Base-by-base conservation (phyloP, 176 grass and related monocot species). In the Avena atlantica region DNA sequence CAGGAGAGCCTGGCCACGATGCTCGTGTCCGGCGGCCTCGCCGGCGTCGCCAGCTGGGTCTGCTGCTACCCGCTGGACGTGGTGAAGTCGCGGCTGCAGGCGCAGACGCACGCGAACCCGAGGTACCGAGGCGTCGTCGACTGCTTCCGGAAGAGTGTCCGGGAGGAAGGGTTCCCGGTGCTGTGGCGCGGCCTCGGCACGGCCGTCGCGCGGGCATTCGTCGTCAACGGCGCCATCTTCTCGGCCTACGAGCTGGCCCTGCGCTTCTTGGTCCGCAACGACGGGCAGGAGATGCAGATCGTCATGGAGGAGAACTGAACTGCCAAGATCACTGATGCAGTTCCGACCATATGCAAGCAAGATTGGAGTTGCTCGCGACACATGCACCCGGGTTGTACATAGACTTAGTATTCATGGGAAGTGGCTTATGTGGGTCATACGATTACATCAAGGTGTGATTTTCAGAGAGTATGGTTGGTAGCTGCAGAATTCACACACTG, bases 161-260 rank as follows among this genome's bases (percentile, higher is more conserved):
- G 80, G 56, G 94, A 99, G 85, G 97, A 99, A 9, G 97, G 97
- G 19, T 12, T 93, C 17, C 48, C 90, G 5, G 97, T 99, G 79
- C 92, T 99, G 52, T 99, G 94, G 90, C 94, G 94, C 2, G 97
- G 97, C n/a, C 87, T 99, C 12, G 97, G 97, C 56, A 94, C 97
- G 1, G 93, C 97, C 9, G 87, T 99, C 50, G 86, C 94, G 6
- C 82, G 97, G 25, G 97, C 94, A 2, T 99, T 96, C 62, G 85
- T 99, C 16, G 94, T 99, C 74, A 99, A 99, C 10, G 97, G 97
- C 24, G 92, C 97, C 52, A 99, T 99, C 86, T 99, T 99, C 86
- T 88, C 92, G 0, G 94, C 97, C 44, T 99, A 99, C 25, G 94
- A 99, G 88, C 82, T 96, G 9, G 94, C 94, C 8, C 89, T 96